Base-by-base conservation (phyloP, 2,329 filamentous ascomycete genomes). In the Keithomyces neogunnii region DNA sequence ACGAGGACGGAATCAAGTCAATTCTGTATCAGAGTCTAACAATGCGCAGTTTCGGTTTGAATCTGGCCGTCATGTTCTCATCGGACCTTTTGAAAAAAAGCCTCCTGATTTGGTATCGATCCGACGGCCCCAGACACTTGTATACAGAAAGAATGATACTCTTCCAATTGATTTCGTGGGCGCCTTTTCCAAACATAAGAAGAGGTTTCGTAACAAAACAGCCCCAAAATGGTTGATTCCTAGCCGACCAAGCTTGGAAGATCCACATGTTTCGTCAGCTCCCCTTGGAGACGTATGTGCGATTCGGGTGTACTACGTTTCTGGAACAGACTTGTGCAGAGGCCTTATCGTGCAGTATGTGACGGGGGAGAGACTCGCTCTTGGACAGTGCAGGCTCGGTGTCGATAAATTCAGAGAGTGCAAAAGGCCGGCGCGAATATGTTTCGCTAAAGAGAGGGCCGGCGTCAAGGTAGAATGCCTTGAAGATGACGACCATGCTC, bases 151-250 rank as follows among this genome's bases (percentile, higher is more conserved):
- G 33, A 35, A 29, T n/a, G 49, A 51, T 11, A 11, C 26, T 19
- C n/a, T 51, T 7, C 49, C 49, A 3, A 51, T 51, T 29, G n/a
- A 33, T 19, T 46, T 51, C 26, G 49, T 51, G 35, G 49, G 49
- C 43, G 49, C 43, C 33, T 39, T 19, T 38, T 46, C 49, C 35
- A 33, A 46, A 28, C 35, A 47, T 0, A 13, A 47, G n/a, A 39
- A 28, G 33, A 35, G 11, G 29, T 33, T 33, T 30, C 13, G 38
- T 2, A 33, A 42, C 44, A 40, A 33, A 3, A 33, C 3, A 8
- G 26, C 26, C 30, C 29, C 33, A 47, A 31, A 31, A 6, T 29
- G 19, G 9, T 13, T 33, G 19, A 40, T 45, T 28, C 28, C 28
- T 1, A 45, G n/a, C 43, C 29, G 30, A 7, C 19, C 32, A 35